phyloP scores from a whole-genome alignment of 805 yeast species.

The Candida stauntonica region DNA sequence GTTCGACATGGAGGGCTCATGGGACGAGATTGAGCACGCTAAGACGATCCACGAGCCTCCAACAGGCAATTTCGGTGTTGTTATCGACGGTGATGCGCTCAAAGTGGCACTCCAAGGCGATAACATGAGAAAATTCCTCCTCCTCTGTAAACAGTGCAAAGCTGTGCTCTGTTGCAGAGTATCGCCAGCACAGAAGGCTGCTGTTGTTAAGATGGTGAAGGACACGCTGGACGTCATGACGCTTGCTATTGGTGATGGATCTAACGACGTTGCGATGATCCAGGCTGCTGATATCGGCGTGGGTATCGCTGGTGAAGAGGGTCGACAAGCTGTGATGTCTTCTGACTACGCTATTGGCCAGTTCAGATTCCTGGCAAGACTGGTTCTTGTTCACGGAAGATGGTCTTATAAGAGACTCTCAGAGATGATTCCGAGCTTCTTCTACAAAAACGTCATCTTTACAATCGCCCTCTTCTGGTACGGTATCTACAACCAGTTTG shows the following conservation, averaged over 20 bases:
- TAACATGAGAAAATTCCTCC: constrained; percentile 52
- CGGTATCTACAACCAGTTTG: constrained; percentile 69
- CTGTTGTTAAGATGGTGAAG: constrained; percentile 80
- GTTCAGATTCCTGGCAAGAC: constrained; percentile 63
- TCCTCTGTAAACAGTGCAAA: constrained; percentile 72
- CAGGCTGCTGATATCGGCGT: constrained; percentile 70
- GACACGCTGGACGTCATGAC: constrained; percentile 76
- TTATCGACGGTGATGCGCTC: constrained; percentile 77
- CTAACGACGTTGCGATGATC: constrained; percentile 87
- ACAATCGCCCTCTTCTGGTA: constrained; percentile 75
- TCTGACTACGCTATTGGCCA: constrained; percentile 85
- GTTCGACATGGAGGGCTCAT: constrained; percentile 54
- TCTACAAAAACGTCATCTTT: constrained; percentile 74
- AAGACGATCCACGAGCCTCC: constrained; percentile 67
- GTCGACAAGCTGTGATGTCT: constrained; percentile 84
- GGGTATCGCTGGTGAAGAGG: constrained; percentile 89
- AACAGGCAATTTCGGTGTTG: constrained; percentile 57
- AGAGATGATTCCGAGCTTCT: constrained; percentile 80
- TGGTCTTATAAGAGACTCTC: constrained; percentile 81
- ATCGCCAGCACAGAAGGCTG: constrained; percentile 94
- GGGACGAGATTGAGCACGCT: constrained; percentile 50
- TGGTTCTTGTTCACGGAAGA: constrained; percentile 73
- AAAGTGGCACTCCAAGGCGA: constrained; percentile 42
- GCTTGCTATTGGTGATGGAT: constrained; percentile 78
- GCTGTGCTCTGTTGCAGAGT: constrained; percentile 96